phyloP scores from a whole-genome alignment of 495 filamentous ascomycete species.

The Sporormia fimetaria region DNA sequence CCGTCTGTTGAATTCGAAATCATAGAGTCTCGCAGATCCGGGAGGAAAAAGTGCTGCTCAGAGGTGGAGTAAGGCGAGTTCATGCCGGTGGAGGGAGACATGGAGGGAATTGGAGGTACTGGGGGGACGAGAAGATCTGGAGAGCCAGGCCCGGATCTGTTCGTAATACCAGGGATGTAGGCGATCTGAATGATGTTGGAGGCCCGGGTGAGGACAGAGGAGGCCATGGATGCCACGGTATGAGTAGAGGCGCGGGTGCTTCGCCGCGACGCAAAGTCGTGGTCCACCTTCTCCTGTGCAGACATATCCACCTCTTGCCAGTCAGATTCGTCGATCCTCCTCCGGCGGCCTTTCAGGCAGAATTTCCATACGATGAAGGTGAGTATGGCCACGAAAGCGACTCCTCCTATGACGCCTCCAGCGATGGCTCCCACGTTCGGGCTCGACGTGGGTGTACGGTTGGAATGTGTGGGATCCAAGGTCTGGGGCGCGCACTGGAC shows the following conservation, averaged over 20 bases:
- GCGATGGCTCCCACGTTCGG: slow-evolving; percentile 71
- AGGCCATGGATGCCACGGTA: slow-evolving; percentile 83
- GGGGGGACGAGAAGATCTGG: slow-evolving; percentile 79
- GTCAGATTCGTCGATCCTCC: slow-evolving; percentile 46
- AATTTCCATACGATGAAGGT: slow-evolving; percentile 78
- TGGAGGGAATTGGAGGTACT: slow-evolving; percentile 76
- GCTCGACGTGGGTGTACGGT: slow-evolving; percentile 30
- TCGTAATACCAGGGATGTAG: slow-evolving; percentile 95
- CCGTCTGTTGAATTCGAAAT: slow-evolving; percentile 54
- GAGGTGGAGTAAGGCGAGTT: slow-evolving; percentile 44
- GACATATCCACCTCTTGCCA: slow-evolving; percentile 40
- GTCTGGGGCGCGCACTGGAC: slow-evolving; percentile 46
- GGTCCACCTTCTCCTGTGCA: slow-evolving; percentile 41
- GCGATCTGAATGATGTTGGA: slow-evolving; percentile 99
- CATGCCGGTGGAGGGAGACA: slow-evolving; percentile 37
- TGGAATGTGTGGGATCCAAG: slow-evolving; percentile 13
- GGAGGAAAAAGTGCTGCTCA: slow-evolving; percentile 90
- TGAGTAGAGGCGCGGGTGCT: slow-evolving; percentile 69
- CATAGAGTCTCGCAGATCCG: slow-evolving; percentile 82
- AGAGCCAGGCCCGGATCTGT: slow-evolving; percentile 71
- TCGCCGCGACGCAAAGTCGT: slow-evolving; percentile 47
- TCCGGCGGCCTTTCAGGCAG: slow-evolving; percentile 68
- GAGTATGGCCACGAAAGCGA: slow-evolving; percentile 54
- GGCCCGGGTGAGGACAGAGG: slow-evolving; percentile 86
- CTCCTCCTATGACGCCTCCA: slow-evolving; percentile 70